Percentiles rank a stretch among this genome's conserved stretches.
Conservation (phyloP, 108 stramenopile species). For the Skeletonema potamos region DNA sequence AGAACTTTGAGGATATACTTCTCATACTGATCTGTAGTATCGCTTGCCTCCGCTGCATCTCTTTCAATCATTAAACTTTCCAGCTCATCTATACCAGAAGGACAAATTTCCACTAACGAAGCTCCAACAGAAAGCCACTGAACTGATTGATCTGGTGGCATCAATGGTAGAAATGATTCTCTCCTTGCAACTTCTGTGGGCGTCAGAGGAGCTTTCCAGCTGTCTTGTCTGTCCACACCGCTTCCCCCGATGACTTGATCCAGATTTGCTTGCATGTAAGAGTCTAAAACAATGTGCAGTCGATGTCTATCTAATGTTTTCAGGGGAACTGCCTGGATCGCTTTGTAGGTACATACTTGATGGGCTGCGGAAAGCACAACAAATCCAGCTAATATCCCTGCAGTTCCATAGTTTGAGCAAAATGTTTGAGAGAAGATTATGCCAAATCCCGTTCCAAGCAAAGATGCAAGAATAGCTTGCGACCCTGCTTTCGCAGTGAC, state of each 20-base stretch:
- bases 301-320: conserved; percentile 81
- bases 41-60: not conserved
- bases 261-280: conserved; percentile 38
- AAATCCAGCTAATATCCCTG: conserved; percentile 37
- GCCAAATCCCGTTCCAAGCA: conserved; percentile 89
- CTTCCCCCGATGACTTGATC: conserved; percentile 9
- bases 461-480: conserved; percentile 88
- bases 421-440: conserved; percentile 76
- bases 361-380: conserved; percentile 68
- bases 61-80: conserved; percentile 5
- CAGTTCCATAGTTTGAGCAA: conserved; percentile 35
- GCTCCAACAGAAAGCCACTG: conserved; percentile 66
- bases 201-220: conserved; percentile 15
- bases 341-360: conserved; percentile 76
- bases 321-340: conserved; percentile 75
- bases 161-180: conserved; percentile 68
- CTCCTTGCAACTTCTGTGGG: conserved; percentile 58
- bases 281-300: conserved; percentile 56
- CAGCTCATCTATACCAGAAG: conserved; percentile 43
- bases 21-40: conserved; percentile 5
- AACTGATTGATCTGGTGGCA: conserved; percentile 35
- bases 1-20: conserved; percentile 38
- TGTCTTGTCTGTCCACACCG: not conserved
- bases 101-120: conserved; percentile 46
- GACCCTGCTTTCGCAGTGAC: conserved; percentile 95